Base-by-base conservation (phyloP, 1,284 basidiomycete genomes). In the Ceratobasidium sp. region DNA sequence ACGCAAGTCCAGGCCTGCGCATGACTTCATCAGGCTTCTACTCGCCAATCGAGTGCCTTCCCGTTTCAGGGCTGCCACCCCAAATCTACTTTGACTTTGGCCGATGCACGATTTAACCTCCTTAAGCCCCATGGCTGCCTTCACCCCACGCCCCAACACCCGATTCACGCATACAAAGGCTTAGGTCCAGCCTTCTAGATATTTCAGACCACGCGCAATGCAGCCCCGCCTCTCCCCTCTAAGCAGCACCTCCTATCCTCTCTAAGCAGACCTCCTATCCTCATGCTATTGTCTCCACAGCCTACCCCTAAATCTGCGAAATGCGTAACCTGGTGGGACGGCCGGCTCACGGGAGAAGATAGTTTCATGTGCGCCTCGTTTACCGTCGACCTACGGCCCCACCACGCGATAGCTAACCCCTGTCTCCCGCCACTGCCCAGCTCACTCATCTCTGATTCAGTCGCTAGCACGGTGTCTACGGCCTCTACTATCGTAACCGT, bases 311-410 rank as follows among this genome's bases (percentile, higher is more conserved):
- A 46, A 62, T 30, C 57, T 14, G 38, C 41, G 8, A 44, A 54
- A 27, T 20, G 2, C 1, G 33, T 50, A 10, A 73, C 38, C 16
- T 62, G 54, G 55, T 55, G 41, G 41, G 54, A 73, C 57, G 69
- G 69, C 27, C 69, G 57, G 69, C 69, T 59, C 57, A 73, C 27
- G 57, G 55, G 44, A 59, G 41, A 73, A 73, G 69, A 70, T 18
- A 70, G n/a, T 55, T 59, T 65, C 68, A 44, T 60, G 69, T 73
- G 27, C 54, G 57, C 27, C 55, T 44, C 69, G 35, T 71, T 59
- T 50, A 38, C 68, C 68, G 68, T 41, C 35, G 27, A 18, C 50
- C 54, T 55, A 41, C 68, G 68, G 68, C 68, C 57, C 68, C 68
- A 70, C 68, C 18, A 52, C 52, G 50, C 38, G 50, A 70, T 70